Percentiles rank a stretch among this genome's conserved stretches.
Conservation (phyloP, 2,329 filamentous ascomycete genomes). For the Lecanicillium sp. region DNA sequence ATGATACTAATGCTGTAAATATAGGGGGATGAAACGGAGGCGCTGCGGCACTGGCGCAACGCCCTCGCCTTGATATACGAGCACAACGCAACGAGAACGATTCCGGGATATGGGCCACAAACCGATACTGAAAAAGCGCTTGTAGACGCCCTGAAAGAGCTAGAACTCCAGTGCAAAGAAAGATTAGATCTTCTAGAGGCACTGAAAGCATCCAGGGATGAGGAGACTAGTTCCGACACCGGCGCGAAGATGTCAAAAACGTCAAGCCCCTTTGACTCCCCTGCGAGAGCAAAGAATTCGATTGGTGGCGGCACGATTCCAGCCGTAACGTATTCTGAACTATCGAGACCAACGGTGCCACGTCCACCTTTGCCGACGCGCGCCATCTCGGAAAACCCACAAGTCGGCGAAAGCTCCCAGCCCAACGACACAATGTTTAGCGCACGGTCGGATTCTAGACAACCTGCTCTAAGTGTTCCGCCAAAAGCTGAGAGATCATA, state of each 20-base stretch:
- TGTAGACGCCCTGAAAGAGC: conserved; percentile 70
- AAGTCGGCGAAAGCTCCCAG: conserved; percentile 28
- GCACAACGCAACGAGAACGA: conserved; percentile 70
- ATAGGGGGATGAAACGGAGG: conserved; percentile 86
- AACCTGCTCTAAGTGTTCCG: conserved; percentile 28
- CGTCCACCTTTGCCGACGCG: conserved; percentile 51
- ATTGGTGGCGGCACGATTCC: conserved; percentile 79
- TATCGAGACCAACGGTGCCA: conserved; percentile 61
- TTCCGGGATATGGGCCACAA: conserved; percentile 61
- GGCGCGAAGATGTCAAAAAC: conserved; percentile 19
- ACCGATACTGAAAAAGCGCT: conserved; percentile 80
- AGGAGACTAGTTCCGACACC: conserved; percentile 16
- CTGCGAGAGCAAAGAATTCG: conserved; percentile 45
- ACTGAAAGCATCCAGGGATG: conserved; percentile 59
- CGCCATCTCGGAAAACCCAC: conserved; percentile 45
- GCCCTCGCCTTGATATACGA: conserved; percentile 86
- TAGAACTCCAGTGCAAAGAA: conserved; percentile 91
- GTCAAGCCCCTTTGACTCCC: conserved; percentile 19
- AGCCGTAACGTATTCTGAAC: conserved; percentile 69
- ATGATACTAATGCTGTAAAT: not conserved
- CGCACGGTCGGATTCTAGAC: conserved; percentile 15
- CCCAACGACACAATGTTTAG: conserved; percentile 10
- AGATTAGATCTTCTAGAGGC: conserved; percentile 83
- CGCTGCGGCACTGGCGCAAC: conserved; percentile 81
- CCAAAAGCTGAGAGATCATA: conserved; percentile 32